A percentile compares a stretch with the other conserved stretches of the same genome.
These are phyloP conservation scores for Lactarius deliciosus DNA, from an alignment of 768 basidiomycete species.

Conservation along the genomic window DNA sequence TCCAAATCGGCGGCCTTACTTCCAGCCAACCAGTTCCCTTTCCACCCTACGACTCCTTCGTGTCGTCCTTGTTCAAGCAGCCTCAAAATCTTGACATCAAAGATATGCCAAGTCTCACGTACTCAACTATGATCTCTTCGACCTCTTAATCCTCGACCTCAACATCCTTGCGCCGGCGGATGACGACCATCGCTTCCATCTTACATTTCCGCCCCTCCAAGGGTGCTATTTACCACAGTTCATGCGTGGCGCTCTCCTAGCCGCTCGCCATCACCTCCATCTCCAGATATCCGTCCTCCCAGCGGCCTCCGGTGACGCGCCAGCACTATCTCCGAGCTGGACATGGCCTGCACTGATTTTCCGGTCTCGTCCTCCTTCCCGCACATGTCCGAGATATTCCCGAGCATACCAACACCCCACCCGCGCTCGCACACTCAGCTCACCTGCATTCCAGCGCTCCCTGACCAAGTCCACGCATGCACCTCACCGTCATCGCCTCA, in stretches of 20 bases:
- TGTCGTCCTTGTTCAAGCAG: constrained; percentile 5
- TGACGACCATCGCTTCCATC: constrained; percentile 5
- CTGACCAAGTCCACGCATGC: no score
- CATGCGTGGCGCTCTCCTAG: not conserved
- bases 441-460: no score
- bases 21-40: not conserved
- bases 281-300: no score
- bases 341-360: no score
- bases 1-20: not conserved
- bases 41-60: not conserved
- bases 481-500: no score
- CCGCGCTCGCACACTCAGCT: no score
- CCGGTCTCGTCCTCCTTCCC: no score
- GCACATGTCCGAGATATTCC: no score
- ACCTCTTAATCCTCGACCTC: constrained; percentile 12
- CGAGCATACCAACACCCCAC: no score
- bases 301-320: no score
- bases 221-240: constrained; percentile 1
- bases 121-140: constrained; percentile 19
- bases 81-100: not conserved
- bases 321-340: no score
- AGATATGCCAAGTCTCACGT: constrained; percentile 10
- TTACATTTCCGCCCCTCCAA: not conserved
- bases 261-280: no score
- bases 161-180: not conserved